A percentile compares a stretch with the other conserved stretches of the same genome.
Conservation (phyloP, 2,329 filamentous ascomycete genomes). For the Calonectria pteridis region DNA sequence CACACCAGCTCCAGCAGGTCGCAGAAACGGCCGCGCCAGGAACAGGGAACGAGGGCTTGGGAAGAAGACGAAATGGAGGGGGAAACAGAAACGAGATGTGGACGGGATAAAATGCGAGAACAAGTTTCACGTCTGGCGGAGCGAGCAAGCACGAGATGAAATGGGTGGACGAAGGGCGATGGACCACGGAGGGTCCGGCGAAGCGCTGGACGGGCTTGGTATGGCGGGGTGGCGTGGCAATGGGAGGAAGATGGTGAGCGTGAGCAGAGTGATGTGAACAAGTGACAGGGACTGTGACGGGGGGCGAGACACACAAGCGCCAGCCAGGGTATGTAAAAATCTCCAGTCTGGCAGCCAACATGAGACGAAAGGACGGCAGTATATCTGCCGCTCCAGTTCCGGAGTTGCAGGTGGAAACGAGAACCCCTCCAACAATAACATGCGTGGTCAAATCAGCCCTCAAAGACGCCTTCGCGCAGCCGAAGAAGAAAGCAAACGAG, state of each 20-base stretch:
- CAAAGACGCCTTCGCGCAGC: background rate
- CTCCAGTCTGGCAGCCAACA: conserved; percentile 5
- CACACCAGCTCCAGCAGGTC: conserved; percentile 40
- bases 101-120: background rate
- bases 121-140: conserved; percentile 15
- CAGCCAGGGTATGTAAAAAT: conserved; percentile 8
- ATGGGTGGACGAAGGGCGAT: conserved; percentile 14
- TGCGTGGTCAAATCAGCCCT: background rate
- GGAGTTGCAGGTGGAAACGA: conserved; percentile 12
- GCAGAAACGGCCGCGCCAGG: conserved; percentile 47
- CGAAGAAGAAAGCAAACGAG: background rate
- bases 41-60: conserved; percentile 31
- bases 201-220: conserved; percentile 10
- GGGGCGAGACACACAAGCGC: conserved; percentile 5
- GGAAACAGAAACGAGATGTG: conserved; percentile 15
- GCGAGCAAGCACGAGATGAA: conserved; percentile 11
- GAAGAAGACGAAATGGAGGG: conserved; percentile 16
- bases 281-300: conserved; percentile 1
- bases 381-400: background rate
- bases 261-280: conserved; percentile 6
- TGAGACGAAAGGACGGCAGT: conserved; percentile 1
- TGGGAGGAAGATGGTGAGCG: conserved; percentile 8
- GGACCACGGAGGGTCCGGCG: conserved; percentile 7
- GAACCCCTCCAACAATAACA: background rate
- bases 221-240: conserved; percentile 18